Base-by-base conservation (phyloP, 306 rosid genomes). In the Quercus bicolor region DNA sequence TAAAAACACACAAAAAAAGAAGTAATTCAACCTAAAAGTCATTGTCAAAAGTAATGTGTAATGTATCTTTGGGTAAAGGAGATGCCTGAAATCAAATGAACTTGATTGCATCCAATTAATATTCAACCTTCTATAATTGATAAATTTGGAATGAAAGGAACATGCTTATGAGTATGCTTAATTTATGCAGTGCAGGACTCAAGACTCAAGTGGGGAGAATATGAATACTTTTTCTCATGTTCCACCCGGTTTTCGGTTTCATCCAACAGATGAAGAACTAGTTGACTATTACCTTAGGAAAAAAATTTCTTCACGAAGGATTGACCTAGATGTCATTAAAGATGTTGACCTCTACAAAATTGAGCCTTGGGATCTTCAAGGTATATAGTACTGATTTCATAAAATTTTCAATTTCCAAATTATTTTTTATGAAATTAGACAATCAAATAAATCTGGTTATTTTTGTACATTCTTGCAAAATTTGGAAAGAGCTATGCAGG, bases 331-430 rank as follows among this genome's bases (percentile, higher is more conserved):
- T 84, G 94, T 94, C 75, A 94, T 94, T 48, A 94, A 92, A 87
- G 98, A 92, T 71, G 96, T 94, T 60, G 98, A 94, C 77, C 98
- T 94, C 79, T 94, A 94, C 81, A 92, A 84, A 84, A 94, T 94
- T 68, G 98, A 94, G 83, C 98, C 97, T 14, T 91, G 98, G 98
- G 98, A 94, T 84, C 98, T 94, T 73, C 91, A 92, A 92, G 98
- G 98, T 48, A 48, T 48, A 3, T 93, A 85, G 52, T 33, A 23
- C 55, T 31, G 11, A 59, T 29, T 60, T 29, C 31, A 11, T 62
- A 33, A 14, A 61, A 0, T 11, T 70, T 73, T n/a, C 18, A 61
- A 61, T 1, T 61, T 13, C 34, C 14, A 24, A 61, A 8, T 26
- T 26, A 13, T 26, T 4, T 61, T 4, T 13, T 5, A 6, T 3